A percentile compares a stretch with the other conserved stretches of the same genome.
phyloP scores from a whole-genome alignment of 139 green algal genomes.

The Micractinium conductrix region DNA sequence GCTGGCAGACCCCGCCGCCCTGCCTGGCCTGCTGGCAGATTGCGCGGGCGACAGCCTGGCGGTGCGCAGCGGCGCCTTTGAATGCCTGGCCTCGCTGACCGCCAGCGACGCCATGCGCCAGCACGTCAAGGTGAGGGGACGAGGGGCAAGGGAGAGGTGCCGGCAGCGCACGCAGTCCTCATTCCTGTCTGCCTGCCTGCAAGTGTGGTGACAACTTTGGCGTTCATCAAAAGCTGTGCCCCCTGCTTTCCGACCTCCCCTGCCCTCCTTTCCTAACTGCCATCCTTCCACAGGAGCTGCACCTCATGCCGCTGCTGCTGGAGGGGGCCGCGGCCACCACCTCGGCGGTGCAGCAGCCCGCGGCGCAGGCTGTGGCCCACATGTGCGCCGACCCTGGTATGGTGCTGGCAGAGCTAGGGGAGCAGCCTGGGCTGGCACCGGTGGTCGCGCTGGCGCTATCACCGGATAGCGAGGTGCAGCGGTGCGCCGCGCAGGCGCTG shows the following conservation, averaged over 20 bases:
- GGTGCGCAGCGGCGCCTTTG: conserved; percentile 36
- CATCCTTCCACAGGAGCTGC: background rate
- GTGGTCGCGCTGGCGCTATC: conserved; percentile 50
- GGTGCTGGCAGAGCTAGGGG: conserved; percentile 43
- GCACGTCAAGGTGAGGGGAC: conserved; percentile 5
- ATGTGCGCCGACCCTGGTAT: conserved; percentile 46
- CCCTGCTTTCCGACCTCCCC: background rate
- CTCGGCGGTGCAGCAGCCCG: conserved; percentile 46
- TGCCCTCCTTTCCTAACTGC: background rate
- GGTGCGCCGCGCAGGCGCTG: conserved; percentile 52
- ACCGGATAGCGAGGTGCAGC: conserved; percentile 50
- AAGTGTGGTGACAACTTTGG: no score
- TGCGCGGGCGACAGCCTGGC: background rate
- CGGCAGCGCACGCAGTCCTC: no score
- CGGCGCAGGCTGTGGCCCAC: conserved; percentile 45
- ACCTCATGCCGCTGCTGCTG: conserved; percentile 27
- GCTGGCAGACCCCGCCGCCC: background rate
- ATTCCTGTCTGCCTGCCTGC: background rate
- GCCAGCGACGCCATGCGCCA: conserved; percentile 38
- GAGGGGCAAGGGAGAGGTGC: no score
- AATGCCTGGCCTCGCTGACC: conserved; percentile 48
- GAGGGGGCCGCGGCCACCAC: conserved; percentile 29
- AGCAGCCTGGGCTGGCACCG: conserved; percentile 44
- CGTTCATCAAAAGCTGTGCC: no score
- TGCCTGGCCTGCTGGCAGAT: conserved; percentile 19